Evolutionary conservation across 2,329 filamentous ascomycete species (phyloP), one percentile per base, ranked within the genome.

Genomic region (Arthrocladium fulminans): DNA sequence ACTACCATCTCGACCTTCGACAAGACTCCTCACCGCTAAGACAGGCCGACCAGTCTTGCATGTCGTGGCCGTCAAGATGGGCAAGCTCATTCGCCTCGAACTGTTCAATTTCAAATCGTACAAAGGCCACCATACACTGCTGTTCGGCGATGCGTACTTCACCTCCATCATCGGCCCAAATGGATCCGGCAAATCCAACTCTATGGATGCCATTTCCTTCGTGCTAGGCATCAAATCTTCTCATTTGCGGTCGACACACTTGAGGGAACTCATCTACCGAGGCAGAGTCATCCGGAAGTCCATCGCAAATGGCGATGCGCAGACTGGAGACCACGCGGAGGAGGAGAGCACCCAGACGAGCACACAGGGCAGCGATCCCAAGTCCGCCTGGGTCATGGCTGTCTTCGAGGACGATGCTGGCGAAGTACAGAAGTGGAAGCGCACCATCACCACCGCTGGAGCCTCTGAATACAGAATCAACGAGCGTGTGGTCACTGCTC

Each of bases 41-140:
- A n/a, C n/a, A n/a, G n/a, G n/a, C n/a, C n/a, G n/a, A n/a, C n/a
- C n/a, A n/a, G 27, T 7, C 27, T 15, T 35, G 32, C 32, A 35
- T 5, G 32, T 35, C 32, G 32, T 15, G 5, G 6, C n/a, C 5
- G 32, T 35, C 32, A n/a, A 15, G 6, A 97, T 98, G 92, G 90
- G 90, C 58, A 97, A 97, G 71, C 83, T 98, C 62, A 86, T 95
- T 62, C 84, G 88, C 54, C 81, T 98, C 45, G 90, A 97, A 75
- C 76, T 98, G 54, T 94, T 85, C 73, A 96, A 88, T 73, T 98
- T 98, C 81, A 98, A 98, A 73, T 97, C 92, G 60, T 98, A 98
- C 74, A 95, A 95, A 68, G 92, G 89, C 50, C 89, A 96, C 61
- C 92, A 98, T 72, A 83, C 80, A 52, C 80, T 98, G 38, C 80